phyloP scores from a whole-genome alignment of 768 basidiomycete species.

The Lactifluus piperatus region DNA sequence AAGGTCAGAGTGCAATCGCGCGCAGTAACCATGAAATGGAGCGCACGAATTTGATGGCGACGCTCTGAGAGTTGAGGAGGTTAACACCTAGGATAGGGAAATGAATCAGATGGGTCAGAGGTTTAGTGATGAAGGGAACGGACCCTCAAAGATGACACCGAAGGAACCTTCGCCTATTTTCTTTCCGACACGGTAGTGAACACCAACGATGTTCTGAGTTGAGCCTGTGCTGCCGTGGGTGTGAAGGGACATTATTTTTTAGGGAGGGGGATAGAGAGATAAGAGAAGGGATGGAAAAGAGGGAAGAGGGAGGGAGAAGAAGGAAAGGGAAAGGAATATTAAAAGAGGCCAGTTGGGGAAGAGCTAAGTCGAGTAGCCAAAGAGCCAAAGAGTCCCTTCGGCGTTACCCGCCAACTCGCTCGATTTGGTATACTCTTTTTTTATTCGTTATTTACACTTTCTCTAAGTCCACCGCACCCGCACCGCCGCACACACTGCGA shows the following conservation, averaged over 20 bases:
- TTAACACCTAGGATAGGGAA: conserved; percentile 65
- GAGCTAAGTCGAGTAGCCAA: no score
- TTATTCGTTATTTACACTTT: no score
- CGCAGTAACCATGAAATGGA: conserved; percentile 12
- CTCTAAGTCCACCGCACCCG: background rate
- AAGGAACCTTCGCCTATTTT: conserved; percentile 99
- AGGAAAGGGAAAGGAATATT: conserved; percentile 5
- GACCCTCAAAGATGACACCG: conserved; percentile 91
- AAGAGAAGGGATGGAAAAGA: conserved; percentile 12
- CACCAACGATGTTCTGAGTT: conserved; percentile 76
- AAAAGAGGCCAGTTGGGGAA: no score
- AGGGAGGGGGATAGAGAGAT: conserved; percentile 10
- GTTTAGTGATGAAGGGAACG: conserved; percentile 15
- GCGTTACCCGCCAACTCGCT: conserved; percentile 2
- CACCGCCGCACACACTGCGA: background rate
- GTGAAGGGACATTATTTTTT: conserved; percentile 28
- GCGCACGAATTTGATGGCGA: conserved; percentile 99
- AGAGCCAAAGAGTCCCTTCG: no score
- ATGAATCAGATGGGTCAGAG: conserved; percentile 1
- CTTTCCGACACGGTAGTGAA: conserved; percentile 96
- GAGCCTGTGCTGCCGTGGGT: conserved; percentile 46
- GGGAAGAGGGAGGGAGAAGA: conserved; percentile 10
- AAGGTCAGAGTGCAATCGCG: background rate
- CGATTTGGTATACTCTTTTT: no score
- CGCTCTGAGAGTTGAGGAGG: conserved; percentile 94